Conservation (phyloP, 257 asterid genomes). For the Penstemon newberryi region DNA sequence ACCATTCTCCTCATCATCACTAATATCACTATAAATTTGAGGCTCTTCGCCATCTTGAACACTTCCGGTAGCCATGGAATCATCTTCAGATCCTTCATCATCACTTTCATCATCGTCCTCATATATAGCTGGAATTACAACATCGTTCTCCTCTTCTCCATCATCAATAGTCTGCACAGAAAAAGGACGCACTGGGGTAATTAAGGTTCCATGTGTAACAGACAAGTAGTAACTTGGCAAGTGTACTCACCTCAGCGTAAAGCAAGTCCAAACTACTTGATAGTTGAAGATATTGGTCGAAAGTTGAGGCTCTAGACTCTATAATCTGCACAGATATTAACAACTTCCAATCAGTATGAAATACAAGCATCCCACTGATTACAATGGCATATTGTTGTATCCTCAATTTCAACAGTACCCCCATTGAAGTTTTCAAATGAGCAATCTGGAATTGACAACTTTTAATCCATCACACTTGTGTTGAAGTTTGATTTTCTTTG, state of each 20-base stretch:
- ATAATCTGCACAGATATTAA: slow-evolving; percentile 58
- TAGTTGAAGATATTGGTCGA: slow-evolving; percentile 56
- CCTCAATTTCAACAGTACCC: background rate
- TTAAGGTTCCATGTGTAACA: background rate
- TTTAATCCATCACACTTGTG: no score
- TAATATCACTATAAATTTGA: slow-evolving; percentile 42
- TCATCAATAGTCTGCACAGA: slow-evolving; percentile 56
- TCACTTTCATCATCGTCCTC: slow-evolving; percentile 68
- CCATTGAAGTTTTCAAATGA: no score
- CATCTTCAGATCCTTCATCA: slow-evolving; percentile 49
- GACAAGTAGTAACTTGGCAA: background rate
- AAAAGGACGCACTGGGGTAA: background rate
- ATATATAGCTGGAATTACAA: slow-evolving; percentile 48
- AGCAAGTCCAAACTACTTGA: slow-evolving; percentile 78
- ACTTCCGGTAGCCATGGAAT: slow-evolving; percentile 66
- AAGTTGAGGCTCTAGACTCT: slow-evolving; percentile 82
- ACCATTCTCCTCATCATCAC: slow-evolving; percentile 48
- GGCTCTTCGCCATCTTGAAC: slow-evolving; percentile 50
- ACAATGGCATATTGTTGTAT: background rate
- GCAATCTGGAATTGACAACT: no score
- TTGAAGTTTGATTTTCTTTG: no score
- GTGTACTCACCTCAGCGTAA: slow-evolving; percentile 62
- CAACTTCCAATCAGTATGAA: background rate
- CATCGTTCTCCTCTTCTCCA: slow-evolving; percentile 49
- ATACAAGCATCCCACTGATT: background rate